Percentiles rank a stretch among this genome's conserved stretches.
Evolutionary conservation across 2,329 filamentous ascomycete species (phyloP).

Genomic region (Graphilbum fragrans): DNA sequence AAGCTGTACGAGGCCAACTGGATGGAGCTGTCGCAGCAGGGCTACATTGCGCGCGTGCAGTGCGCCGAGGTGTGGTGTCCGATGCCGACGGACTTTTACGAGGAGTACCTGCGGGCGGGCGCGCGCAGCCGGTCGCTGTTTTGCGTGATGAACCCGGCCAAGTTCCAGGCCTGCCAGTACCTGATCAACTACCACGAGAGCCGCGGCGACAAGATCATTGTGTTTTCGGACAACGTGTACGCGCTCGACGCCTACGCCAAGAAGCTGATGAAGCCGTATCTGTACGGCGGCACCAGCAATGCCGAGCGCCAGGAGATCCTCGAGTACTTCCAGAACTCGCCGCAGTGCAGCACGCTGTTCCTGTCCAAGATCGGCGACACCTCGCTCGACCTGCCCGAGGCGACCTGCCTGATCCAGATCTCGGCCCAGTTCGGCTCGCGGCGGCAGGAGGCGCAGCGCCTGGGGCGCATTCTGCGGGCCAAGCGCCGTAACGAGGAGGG

Average conservation of each 20-base stretch:
- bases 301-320: conserved; percentile 76
- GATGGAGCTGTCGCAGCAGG: conserved; percentile 96
- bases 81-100: conserved; percentile 97
- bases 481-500: conserved; percentile 95
- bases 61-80: conserved; percentile 99
- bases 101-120: conserved; percentile 58
- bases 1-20: conserved; percentile 98
- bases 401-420: conserved; percentile 93
- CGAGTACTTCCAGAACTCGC: conserved; percentile 91
- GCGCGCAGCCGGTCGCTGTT: conserved; percentile 32
- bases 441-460: conserved; percentile 86
- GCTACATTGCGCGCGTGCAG: conserved; percentile 92
- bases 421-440: conserved; percentile 96
- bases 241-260: conserved; percentile 76
- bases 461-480: conserved; percentile 85
- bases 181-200: conserved; percentile 97
- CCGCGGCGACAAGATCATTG: conserved; percentile 92
- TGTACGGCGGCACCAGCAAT: conserved; percentile 81
- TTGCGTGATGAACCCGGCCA: conserved; percentile 95
- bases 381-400: conserved; percentile 91
- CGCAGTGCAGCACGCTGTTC: conserved; percentile 83
- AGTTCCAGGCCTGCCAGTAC: conserved; percentile 95
- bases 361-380: conserved; percentile 97
- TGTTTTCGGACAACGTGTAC: conserved; percentile 96
- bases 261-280: conserved; percentile 76